These are phyloP conservation scores for Tylopilus balloui DNA, from an alignment of 768 basidiomycete genomes.

Conservation along the genomic window DNA sequence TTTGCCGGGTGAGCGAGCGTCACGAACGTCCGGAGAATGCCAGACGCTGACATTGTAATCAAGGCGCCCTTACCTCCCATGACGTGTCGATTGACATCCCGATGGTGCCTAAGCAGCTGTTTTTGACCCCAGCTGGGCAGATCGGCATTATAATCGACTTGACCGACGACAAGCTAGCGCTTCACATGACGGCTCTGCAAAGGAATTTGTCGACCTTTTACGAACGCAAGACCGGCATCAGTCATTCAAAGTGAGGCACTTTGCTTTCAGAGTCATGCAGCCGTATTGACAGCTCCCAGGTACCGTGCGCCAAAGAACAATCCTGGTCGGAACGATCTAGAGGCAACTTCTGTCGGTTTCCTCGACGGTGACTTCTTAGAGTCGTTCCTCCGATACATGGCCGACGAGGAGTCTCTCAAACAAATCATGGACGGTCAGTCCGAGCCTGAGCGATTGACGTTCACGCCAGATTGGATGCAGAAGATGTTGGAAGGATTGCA, in stretches of 20 bases:
- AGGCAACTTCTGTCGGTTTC: constrained; percentile 63
- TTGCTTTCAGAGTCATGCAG: not conserved
- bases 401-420: constrained; percentile 40
- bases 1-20: constrained; percentile 46
- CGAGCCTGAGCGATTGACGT: not conserved
- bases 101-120: constrained; percentile 58
- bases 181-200: constrained; percentile 66
- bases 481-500: constrained; percentile 47
- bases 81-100: constrained; percentile 40
- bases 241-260: constrained; percentile 54
- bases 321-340: constrained; percentile 53
- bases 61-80: constrained; percentile 53
- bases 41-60: constrained; percentile 1
- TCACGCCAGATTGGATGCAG: not conserved
- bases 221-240: constrained; percentile 48
- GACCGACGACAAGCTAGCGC: constrained; percentile 42
- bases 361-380: constrained; percentile 88
- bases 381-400: constrained; percentile 45
- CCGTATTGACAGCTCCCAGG: constrained; percentile 33
- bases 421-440: constrained; percentile 15
- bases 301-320: constrained; percentile 65
- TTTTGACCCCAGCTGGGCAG: constrained; percentile 73
- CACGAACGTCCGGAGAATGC: not conserved
- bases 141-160: constrained; percentile 72
- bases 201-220: constrained; percentile 64